A percentile compares a stretch with the other conserved stretches of the same genome.
These are phyloP conservation scores for Yamadazyma sp. DNA, from an alignment of 805 yeast species.

Conservation along the genomic window DNA sequence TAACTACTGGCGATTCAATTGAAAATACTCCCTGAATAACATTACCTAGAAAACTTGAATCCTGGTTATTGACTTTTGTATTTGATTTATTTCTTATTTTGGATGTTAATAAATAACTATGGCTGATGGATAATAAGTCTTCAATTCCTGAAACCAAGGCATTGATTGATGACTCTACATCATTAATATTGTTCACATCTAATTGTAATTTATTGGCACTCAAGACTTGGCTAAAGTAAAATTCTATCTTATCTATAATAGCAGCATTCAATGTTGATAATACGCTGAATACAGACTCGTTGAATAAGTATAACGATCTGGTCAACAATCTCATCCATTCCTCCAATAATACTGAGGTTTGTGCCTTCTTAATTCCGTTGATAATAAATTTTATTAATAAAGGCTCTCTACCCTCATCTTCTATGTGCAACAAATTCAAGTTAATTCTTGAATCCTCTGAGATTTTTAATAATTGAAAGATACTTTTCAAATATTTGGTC, in stretches of 20 bases:
- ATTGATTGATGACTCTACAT: slow-evolving; percentile 43
- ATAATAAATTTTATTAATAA: slow-evolving; percentile 43
- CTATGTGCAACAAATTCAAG: slow-evolving; percentile 27
- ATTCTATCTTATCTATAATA: slow-evolving; percentile 38
- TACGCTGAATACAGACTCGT: slow-evolving; percentile 53
- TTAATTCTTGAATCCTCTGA: slow-evolving; percentile 27
- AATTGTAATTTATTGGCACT: slow-evolving; percentile 16
- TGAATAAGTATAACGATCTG: slow-evolving; percentile 49
- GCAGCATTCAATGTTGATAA: slow-evolving; percentile 53
- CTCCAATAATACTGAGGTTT: slow-evolving; percentile 41
- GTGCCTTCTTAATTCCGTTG: slow-evolving; percentile 45
- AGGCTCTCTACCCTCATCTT: slow-evolving; percentile 29
- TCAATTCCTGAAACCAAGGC: slow-evolving; percentile 61
- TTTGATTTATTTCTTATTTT: slow-evolving; percentile 18
- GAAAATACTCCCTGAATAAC: slow-evolving; percentile 79
- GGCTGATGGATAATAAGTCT: slow-evolving; percentile 57
- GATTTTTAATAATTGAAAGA: slow-evolving; percentile 26
- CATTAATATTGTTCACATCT: slow-evolving; percentile 14
- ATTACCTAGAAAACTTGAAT: slow-evolving; percentile 52
- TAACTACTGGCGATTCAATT: slow-evolving; percentile 58
- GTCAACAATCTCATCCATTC: slow-evolving; percentile 51
- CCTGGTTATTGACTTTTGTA: slow-evolving; percentile 15
- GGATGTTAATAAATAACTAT: slow-evolving; percentile 47
- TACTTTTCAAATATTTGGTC: slow-evolving; percentile 23
- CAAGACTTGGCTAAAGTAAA: slow-evolving; percentile 22